These are phyloP conservation scores for Multifurca ochricompacta DNA, from an alignment of 768 basidiomycete species.

Conservation along the genomic window DNA sequence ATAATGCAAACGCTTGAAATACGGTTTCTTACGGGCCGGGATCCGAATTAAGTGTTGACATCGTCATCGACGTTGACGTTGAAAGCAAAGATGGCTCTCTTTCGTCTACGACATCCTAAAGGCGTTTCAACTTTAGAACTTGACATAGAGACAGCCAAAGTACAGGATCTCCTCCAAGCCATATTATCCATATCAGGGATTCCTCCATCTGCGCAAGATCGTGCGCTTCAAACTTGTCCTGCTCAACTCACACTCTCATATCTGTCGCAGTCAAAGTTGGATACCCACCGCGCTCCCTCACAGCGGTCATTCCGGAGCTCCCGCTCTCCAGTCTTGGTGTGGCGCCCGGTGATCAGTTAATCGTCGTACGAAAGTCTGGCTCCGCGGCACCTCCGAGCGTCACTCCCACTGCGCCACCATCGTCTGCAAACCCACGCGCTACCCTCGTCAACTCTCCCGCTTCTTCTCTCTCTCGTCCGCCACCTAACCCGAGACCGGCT, in stretches of 20 bases:
- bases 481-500: conserved; percentile 17
- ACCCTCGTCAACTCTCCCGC: conserved; percentile 23
- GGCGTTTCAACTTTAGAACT: conserved; percentile 75
- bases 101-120: conserved; percentile 79
- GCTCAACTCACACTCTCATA: neutral
- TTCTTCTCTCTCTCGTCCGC: conserved; percentile 21
- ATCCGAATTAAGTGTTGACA: neutral
- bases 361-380: conserved; percentile 48
- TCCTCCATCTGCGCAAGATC: conserved; percentile 63
- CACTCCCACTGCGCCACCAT: conserved; percentile 5
- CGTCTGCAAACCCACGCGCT: conserved; percentile 23
- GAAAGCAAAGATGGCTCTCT: conserved; percentile 45
- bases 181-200: conserved; percentile 65
- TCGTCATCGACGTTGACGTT: neutral
- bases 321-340: conserved; percentile 73
- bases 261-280: conserved; percentile 58
- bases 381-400: conserved; percentile 18
- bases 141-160: conserved; percentile 50
- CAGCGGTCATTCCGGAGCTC: conserved; percentile 57
- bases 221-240: conserved; percentile 38
- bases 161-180: conserved; percentile 67
- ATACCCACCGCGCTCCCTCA: conserved; percentile 74
- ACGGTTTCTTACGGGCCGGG: neutral
- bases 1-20: neutral
- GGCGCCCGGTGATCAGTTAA: conserved; percentile 74